These are phyloP conservation scores for Medicago lupulina DNA, from an alignment of 306 rosid genomes.

Conservation along the genomic window DNA sequence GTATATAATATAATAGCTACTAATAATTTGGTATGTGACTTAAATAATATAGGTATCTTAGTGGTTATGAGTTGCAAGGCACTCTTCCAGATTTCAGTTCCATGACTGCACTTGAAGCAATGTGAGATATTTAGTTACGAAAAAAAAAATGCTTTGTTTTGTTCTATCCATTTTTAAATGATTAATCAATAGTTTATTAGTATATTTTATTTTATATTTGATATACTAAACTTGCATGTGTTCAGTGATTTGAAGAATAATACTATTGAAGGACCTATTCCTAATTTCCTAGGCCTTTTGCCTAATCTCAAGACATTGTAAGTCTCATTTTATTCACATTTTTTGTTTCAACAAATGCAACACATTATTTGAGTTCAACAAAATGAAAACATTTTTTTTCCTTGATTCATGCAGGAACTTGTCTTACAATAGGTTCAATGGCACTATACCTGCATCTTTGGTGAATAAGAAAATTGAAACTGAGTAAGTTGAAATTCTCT, in stretches of 20 bases:
- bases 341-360: conserved; percentile 23
- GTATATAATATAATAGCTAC: background rate
- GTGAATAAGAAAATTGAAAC: conserved; percentile 39
- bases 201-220: background rate
- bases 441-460: conserved; percentile 42
- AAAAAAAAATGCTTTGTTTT: background rate
- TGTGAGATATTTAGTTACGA: conserved; percentile 44
- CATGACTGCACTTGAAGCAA: conserved; percentile 57
- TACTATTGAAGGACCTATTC: conserved; percentile 52
- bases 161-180: background rate
- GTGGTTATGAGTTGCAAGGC: conserved; percentile 47
- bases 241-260: conserved; percentile 53
- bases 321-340: conserved; percentile 22
- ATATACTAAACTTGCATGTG: background rate
- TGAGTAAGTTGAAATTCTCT: conserved; percentile 38
- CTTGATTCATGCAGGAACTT: conserved; percentile 37
- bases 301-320: conserved; percentile 51
- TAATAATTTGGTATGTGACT: conserved; percentile 28
- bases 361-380: conserved; percentile 1
- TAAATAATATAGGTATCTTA: conserved; percentile 44
- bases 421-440: conserved; percentile 48
- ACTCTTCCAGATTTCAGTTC: conserved; percentile 58
- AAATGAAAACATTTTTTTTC: background rate
- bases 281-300: conserved; percentile 51
- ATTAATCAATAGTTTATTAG: background rate